These are phyloP conservation scores for Pseudozyma thailandica DNA, from an alignment of 1,284 basidiomycete species.

Conservation along the genomic window DNA sequence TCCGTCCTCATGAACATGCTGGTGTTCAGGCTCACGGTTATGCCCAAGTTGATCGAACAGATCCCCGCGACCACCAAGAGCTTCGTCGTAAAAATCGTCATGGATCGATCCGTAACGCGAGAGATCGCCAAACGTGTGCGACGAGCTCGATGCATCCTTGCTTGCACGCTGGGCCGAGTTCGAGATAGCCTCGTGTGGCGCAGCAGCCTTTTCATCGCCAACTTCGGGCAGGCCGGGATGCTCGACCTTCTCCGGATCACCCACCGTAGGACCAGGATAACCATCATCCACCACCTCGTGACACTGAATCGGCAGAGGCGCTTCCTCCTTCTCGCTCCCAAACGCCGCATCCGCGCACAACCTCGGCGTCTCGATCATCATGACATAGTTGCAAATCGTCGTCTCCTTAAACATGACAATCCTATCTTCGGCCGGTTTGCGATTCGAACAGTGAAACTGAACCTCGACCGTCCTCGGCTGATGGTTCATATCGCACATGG, in stretches of 20 bases:
- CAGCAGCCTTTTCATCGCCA: background rate
- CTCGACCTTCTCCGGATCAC: slow-evolving; percentile 18
- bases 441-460: slow-evolving; percentile 55
- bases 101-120: slow-evolving; percentile 43
- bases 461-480: slow-evolving; percentile 58
- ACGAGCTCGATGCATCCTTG: slow-evolving; percentile 9
- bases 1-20: slow-evolving; percentile 1
- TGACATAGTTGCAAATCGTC: slow-evolving; percentile 62
- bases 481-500: slow-evolving; percentile 57
- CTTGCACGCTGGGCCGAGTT: background rate
- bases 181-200: background rate
- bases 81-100: slow-evolving; percentile 50
- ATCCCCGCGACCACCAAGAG: slow-evolving; percentile 28
- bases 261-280: slow-evolving; percentile 26
- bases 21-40: slow-evolving; percentile 10
- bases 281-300: slow-evolving; percentile 38
- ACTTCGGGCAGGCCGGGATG: slow-evolving; percentile 8
- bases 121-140: slow-evolving; percentile 45
- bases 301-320: slow-evolving; percentile 29
- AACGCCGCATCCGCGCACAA: slow-evolving; percentile 47
- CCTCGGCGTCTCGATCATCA: slow-evolving; percentile 49
- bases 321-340: slow-evolving; percentile 44
- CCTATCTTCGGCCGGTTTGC: slow-evolving; percentile 40
- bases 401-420: slow-evolving; percentile 63
- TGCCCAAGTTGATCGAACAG: slow-evolving; percentile 14